phyloP scores from a whole-genome alignment of 78 protist genomes.

The Chrysochromulina tobinii region DNA sequence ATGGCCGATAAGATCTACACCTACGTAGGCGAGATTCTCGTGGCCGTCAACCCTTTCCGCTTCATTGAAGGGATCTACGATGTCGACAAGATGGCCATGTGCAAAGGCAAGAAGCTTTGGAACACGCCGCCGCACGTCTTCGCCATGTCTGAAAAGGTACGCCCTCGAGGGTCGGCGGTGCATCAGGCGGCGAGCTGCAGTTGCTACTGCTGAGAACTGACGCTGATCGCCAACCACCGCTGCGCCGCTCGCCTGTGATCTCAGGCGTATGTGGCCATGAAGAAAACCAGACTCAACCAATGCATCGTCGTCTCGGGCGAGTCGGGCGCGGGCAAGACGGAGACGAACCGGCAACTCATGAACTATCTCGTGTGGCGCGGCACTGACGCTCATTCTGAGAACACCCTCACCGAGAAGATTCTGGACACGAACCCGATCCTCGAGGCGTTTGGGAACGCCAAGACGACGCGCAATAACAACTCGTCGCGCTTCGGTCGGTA shows the following conservation, averaged over 20 bases:
- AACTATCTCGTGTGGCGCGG: not conserved
- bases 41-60: not conserved
- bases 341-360: not conserved
- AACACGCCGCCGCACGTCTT: no score
- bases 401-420: conserved; percentile 44
- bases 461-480: conserved; percentile 86
- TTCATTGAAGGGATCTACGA: not conserved
- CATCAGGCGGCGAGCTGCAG: no score
- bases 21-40: not conserved
- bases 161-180: no score
- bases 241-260: not conserved
- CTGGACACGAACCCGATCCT: conserved; percentile 85
- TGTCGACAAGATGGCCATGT: no score
- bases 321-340: conserved; percentile 92
- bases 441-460: conserved; percentile 97
- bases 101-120: no score
- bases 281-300: conserved; percentile 14
- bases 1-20: not conserved
- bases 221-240: no score
- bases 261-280: not conserved
- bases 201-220: no score
- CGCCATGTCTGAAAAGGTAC: no score
- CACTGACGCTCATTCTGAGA: not conserved
- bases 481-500: conserved; percentile 81
- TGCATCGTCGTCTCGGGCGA: conserved; percentile 85